Percentiles rank a stretch among this genome's conserved stretches.
These are phyloP conservation scores for Spergularia azorica DNA, from an alignment of 179 eudicot genomes.

Conservation along the genomic window DNA sequence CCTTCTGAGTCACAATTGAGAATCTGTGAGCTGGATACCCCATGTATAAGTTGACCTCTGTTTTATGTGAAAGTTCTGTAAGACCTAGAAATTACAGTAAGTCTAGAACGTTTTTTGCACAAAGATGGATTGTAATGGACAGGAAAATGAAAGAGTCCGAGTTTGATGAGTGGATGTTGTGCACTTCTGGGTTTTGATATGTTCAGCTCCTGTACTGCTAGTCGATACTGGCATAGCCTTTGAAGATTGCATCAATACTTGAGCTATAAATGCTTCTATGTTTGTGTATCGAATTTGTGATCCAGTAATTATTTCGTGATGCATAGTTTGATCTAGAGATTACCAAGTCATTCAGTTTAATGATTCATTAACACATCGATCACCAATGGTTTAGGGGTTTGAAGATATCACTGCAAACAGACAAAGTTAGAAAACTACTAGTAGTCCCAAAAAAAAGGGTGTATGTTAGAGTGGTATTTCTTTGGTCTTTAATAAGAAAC, in stretches of 20 bases:
- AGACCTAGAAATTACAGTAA: background rate
- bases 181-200: background rate
- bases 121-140: background rate
- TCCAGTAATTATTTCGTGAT: background rate
- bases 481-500: background rate
- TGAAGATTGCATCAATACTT: background rate
- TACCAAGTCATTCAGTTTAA: slow-evolving; percentile 5
- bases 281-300: slow-evolving; percentile 1
- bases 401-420: background rate
- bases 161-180: background rate
- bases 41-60: background rate
- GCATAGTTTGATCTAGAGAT: background rate
- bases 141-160: too few species aligned
- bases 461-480: background rate
- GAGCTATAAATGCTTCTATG: background rate
- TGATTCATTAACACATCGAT: background rate
- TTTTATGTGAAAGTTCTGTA: background rate
- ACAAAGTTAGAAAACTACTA: background rate
- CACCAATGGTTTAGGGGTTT: background rate
- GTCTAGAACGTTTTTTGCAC: background rate
- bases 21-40: background rate
- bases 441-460: background rate
- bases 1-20: background rate
- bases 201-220: slow-evolving; percentile 3
- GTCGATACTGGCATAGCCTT: slow-evolving; percentile 6